Percentiles rank a stretch among this genome's conserved stretches.
Evolutionary conservation across 2,329 filamentous ascomycete genomes (phyloP).

Genomic region (Eutypa lata): DNA sequence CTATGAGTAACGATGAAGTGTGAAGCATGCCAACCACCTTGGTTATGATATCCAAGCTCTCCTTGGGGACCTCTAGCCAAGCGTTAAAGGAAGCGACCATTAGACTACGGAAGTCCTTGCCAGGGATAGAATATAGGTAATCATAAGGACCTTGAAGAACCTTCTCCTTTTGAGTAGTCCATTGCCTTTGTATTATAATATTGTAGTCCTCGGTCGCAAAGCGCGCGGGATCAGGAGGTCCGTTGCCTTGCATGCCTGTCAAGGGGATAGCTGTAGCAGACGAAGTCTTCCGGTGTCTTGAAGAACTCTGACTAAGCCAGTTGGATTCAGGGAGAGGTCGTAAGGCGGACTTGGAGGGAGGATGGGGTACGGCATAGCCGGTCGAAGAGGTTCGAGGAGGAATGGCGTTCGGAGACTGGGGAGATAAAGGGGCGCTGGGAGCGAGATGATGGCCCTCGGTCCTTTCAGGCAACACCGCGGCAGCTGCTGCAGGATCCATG

Average conservation of each 20-base stretch:
- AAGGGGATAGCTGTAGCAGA: constrained; percentile 19
- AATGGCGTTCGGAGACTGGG: constrained; percentile 62
- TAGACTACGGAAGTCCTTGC: constrained; percentile 80
- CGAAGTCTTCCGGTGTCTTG: constrained; percentile 27
- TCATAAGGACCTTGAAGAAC: constrained; percentile 76
- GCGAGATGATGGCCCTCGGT: constrained; percentile 5
- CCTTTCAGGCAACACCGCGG: constrained; percentile 16
- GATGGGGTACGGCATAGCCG: constrained; percentile 36
- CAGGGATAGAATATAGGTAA: constrained; percentile 74
- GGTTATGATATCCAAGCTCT: constrained; percentile 71
- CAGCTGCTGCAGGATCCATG: background rate
- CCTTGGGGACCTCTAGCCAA: constrained; percentile 71
- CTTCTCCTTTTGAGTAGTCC: constrained; percentile 73
- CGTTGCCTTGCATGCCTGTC: constrained; percentile 35
- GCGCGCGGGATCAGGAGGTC: constrained; percentile 46
- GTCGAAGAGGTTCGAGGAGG: constrained; percentile 72
- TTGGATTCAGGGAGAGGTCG: constrained; percentile 58
- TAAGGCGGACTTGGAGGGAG: constrained; percentile 39
- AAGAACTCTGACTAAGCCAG: constrained; percentile 50
- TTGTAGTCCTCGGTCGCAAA: constrained; percentile 56
- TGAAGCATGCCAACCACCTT: constrained; percentile 82
- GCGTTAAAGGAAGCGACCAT: constrained; percentile 78
- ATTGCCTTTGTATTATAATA: constrained; percentile 50
- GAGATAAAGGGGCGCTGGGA: constrained; percentile 13
- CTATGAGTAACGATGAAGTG: constrained; percentile 77